Base-by-base conservation (phyloP, 371 early-diverging fungal species). In the Hamiltosporidium magnivora region DNA sequence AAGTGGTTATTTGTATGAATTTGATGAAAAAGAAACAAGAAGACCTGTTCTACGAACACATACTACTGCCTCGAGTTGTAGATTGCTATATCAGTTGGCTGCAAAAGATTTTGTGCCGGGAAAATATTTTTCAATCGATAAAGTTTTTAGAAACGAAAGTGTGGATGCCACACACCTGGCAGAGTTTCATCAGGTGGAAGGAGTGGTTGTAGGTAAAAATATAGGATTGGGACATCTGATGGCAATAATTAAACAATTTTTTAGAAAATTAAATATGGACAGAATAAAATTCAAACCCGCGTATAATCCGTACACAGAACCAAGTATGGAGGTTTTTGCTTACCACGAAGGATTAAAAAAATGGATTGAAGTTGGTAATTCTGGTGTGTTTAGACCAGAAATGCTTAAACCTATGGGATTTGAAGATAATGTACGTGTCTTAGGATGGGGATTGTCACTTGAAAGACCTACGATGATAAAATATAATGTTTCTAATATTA, bases 381-480 rank as follows among this genome's bases (percentile, higher is more conserved):
- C 91, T 25, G 99, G 99, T 70, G 91, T 97, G 88, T 99, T 99
- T 89, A 88, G 99, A 58, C 99, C 99, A 1, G 99, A 99, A 83
- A 92, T 99, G 93, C 85, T 97, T 75, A 83, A 85, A 39, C 92
- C 99, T 46, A 85, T 99, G 81, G 98, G 97, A 9, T 85, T 95
- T 67, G 90, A 90, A 61, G 88, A 89, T 53, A 92, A 92, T 84
- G 92, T 96, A 8, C 86, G 88, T 64, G 97, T 96, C 46, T 91
- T 95, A 80, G 99, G 93, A 36, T 99, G 94, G 92, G 99, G 99
- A 77, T 85, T 99, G 63, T 90, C 91, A 70, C 84, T 96, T 73
- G 99, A 99, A 85, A 87, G 99, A 55, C 98, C 98, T 42, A 94
- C 98, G 3, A 99, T 97, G 98, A 93, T 99, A 79, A 96, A 93